These are phyloP conservation scores for Penicillium paradoxum DNA, from an alignment of 495 filamentous ascomycete species.

Conservation along the genomic window DNA sequence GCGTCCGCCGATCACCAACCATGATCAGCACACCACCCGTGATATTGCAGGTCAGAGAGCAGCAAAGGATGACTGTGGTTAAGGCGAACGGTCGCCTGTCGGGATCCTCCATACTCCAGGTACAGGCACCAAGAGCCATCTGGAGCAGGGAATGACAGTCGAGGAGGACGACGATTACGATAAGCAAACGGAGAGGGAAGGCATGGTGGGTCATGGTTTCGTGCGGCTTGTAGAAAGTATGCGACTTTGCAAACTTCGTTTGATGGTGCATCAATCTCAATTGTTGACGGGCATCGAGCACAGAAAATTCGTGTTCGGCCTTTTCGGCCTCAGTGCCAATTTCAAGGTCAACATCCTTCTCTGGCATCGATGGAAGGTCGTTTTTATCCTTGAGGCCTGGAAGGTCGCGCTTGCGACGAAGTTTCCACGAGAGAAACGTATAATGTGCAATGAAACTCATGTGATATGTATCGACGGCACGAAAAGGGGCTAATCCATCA, in stretches of 20 bases:
- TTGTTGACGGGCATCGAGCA: conserved; percentile 60
- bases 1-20: conserved; percentile 63
- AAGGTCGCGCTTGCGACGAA: conserved; percentile 57
- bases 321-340: conserved; percentile 34
- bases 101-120: conserved; percentile 64
- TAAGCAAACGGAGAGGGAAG: conserved; percentile 64
- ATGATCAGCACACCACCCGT: conserved; percentile 65
- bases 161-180: conserved; percentile 67
- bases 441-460: conserved; percentile 67
- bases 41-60: conserved; percentile 68
- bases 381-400: conserved; percentile 65
- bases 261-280: conserved; percentile 64
- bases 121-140: conserved; percentile 68
- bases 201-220: conserved; percentile 75
- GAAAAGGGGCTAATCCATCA: conserved; percentile 71
- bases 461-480: conserved; percentile 75
- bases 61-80: conserved; percentile 74
- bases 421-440: conserved; percentile 66
- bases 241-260: conserved; percentile 66
- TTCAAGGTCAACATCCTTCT: conserved; percentile 44
- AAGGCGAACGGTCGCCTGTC: conserved; percentile 56
- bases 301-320: conserved; percentile 49
- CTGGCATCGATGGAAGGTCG: conserved; percentile 54
- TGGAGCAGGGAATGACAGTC: conserved; percentile 72
- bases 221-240: conserved; percentile 83